Percentiles rank a stretch among this genome's conserved stretches.
Evolutionary conservation across 192 early-diverging fungal species (phyloP).

Genomic region (Podila epigama): DNA sequence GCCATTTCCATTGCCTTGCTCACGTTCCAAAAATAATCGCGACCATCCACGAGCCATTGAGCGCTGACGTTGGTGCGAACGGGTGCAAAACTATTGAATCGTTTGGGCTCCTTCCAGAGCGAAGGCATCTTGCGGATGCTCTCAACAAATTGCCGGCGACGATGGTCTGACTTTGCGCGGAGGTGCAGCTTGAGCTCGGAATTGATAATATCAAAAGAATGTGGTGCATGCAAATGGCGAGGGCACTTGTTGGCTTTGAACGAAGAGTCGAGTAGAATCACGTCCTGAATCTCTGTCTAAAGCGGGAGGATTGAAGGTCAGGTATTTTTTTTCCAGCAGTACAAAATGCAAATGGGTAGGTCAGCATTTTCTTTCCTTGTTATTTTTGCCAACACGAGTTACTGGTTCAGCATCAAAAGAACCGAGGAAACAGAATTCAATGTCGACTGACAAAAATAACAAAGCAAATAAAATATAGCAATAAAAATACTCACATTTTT

Average conservation of each 20-base stretch:
- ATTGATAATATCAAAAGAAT: conserved; percentile 65
- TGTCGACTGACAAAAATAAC: too few relatives aligned
- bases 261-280: conserved; percentile 51
- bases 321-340: neutral
- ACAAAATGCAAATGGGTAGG: too few relatives aligned
- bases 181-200: conserved; percentile 68
- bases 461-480: too few relatives aligned
- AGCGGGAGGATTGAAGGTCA: neutral
- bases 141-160: conserved; percentile 66
- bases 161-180: conserved; percentile 67
- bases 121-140: conserved; percentile 61
- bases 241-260: conserved; percentile 46
- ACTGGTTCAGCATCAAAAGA: too few relatives aligned
- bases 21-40: conserved; percentile 76
- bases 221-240: conserved; percentile 25
- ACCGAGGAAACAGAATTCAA: too few relatives aligned
- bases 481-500: conserved; percentile 56
- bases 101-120: conserved; percentile 64
- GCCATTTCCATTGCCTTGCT: conserved; percentile 75
- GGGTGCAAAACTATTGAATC: conserved; percentile 80
- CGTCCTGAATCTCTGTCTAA: conserved; percentile 53
- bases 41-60: conserved; percentile 79
- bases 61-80: conserved; percentile 64
- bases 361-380: too few relatives aligned
- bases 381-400: too few relatives aligned